Base-by-base conservation (phyloP, 148 eudicot species). In the Silene latifolia region DNA sequence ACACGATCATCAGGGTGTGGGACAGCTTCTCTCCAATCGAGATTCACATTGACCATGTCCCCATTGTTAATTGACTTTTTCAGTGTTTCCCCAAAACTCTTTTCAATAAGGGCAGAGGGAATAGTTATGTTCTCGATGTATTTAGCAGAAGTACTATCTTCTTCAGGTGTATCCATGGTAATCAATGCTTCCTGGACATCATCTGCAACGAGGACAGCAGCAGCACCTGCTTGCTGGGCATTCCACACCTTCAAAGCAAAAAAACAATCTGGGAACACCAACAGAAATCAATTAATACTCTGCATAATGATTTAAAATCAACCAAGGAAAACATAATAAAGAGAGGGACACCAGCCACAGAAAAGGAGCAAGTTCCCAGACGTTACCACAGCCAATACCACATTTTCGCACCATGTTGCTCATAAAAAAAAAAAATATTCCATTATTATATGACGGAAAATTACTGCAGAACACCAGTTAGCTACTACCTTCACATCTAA, bases 11-110 rank as follows among this genome's bases (percentile, higher is more conserved):
- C 98, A 10, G 98, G 98, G 78, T 93, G 98, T 42, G 93, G 98
- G 71, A 93, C 93, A 72, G 98, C 87, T 83, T 93, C 98, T 79
- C 98, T 84, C 98, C 98, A 93, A 79, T 93, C 98, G 72, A 93
- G 96, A 81, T 90, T 90, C 68, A 93, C 90, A 78, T 93, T 90
- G 29, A 93, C 88, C 93, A 89, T 86, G 21, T 93, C 96, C 6
- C 88, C 93, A 5, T 62, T 71, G 61, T 60, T 81, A 47, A 85
- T 10, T 32, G 89, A 78, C 67, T 84, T 87, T 84, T 90, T 93
- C 63, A 93, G 48, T 57, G 84, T 84, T 71, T 88, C 92, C 25
- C 89, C 90, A 67, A 93, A 90, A 53, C 82, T 77, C 76, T 86
- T 91, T 77, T 87, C 91, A 42, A 93, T 86, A 21, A 93, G 85